Base-by-base conservation (phyloP, 2,329 filamentous ascomycete genomes). In the Aurifilum marmelostoma region DNA sequence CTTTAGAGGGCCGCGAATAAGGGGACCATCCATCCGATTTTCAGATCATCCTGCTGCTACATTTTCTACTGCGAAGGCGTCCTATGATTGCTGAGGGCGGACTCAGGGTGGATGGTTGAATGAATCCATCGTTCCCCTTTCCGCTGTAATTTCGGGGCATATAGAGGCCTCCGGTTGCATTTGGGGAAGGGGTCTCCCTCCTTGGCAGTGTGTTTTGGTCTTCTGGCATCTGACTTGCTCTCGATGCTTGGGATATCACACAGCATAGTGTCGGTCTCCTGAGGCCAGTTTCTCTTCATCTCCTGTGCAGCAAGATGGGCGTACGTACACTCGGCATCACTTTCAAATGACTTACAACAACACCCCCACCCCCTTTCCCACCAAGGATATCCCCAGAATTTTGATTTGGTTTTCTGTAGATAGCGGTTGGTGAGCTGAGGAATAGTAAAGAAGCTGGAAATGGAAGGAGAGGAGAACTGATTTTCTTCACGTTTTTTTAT, bases 301-400 rank as follows among this genome's bases (percentile, higher is more conserved):
- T 71, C 71, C 39, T 64, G 59, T 67, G 65, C 65, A 70, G 63
- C 65, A 68, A 67, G 66, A 69, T 66, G 65, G 69, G 70, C 72
- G 69, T 64, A 67, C 72, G 69, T 64, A 67, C 65, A 68, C 69
- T 52, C 27, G 18, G 69, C 73, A 73, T 71, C 56, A 68, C 66
- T 71, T 52, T 61, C 9, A 41, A 37, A 50, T 54, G 39, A 66
- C 54, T 37, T 41, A 9, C 59, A 61, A 41, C 37, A 41, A 24
- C 58, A 61, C 11, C 56, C 7, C 16, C 56, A 43, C 59, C 59
- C 71, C 71, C 67, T 72, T n/a, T n/a, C n/a, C 73, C 34, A 34
- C n/a, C n/a, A 73, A 75, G 73, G 73, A 74, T 74, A 75, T 75
- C 73, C 73, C 73, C 66, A 69, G 65, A 71, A 71, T 68, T 67